Conservation (phyloP, 257 asterid genomes). For the Rubia yunnanensis region DNA sequence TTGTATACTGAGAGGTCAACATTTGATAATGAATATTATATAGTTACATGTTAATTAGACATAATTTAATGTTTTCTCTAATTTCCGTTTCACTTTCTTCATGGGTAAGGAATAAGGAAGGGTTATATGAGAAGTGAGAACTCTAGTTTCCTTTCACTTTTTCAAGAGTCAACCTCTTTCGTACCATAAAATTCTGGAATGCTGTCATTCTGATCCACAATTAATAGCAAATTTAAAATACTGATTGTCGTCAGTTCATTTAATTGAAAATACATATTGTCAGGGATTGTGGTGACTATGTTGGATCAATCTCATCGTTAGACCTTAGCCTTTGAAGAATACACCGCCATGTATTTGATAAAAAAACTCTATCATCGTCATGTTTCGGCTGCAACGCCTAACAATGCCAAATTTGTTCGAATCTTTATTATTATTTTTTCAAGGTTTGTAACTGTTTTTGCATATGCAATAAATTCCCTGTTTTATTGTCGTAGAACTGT, state of each 20-base stretch:
- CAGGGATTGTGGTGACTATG: not conserved
- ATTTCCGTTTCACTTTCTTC: not conserved
- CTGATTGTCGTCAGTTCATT: too few relatives aligned
- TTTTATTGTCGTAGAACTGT: not conserved
- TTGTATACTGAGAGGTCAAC: too few relatives aligned
- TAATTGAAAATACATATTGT: too few relatives aligned
- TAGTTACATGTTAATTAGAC: too few relatives aligned
- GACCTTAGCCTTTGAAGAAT: slow-evolving; percentile 12
- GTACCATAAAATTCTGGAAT: not conserved
- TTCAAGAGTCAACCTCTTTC: not conserved
- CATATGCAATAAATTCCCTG: slow-evolving; percentile 3
- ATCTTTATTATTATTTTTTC: slow-evolving; percentile 2
- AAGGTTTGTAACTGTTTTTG: slow-evolving; percentile 3
- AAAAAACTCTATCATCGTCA: slow-evolving; percentile 41
- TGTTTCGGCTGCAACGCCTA: slow-evolving; percentile 36
- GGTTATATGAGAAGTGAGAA: not conserved
- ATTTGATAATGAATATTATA: too few relatives aligned
- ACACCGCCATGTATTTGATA: slow-evolving; percentile 42
- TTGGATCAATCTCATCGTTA: not conserved
- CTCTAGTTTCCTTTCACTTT: too few relatives aligned
- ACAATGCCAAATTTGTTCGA: slow-evolving; percentile 41
- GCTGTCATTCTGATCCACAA: too few relatives aligned
- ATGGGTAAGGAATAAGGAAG: too few relatives aligned
- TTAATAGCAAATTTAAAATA: too few relatives aligned
- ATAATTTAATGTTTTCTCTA: too few relatives aligned